phyloP scores from a whole-genome alignment of 1,139 yeast genomes.

The Chernovozyma aurita region DNA sequence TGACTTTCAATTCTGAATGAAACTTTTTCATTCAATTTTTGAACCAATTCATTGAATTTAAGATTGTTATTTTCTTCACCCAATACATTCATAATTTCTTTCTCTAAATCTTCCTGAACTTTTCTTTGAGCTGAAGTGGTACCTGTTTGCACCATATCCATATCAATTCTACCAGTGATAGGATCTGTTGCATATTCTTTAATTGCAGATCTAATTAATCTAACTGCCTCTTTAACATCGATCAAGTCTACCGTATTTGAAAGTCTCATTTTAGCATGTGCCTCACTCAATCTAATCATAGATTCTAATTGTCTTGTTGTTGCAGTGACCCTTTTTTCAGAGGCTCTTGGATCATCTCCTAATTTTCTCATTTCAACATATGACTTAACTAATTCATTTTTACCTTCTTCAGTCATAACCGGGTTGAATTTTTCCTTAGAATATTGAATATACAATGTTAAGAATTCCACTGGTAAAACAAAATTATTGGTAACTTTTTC shows the following conservation, averaged over 20 bases:
- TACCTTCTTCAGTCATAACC: conserved; percentile 71
- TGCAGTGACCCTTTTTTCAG: conserved; percentile 93
- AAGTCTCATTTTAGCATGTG: conserved; percentile 95
- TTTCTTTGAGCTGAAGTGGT: conserved; percentile 86
- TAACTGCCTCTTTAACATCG: conserved; percentile 93
- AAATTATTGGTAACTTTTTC: conserved; percentile 63
- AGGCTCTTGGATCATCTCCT: conserved; percentile 85
- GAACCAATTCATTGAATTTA: conserved; percentile 57
- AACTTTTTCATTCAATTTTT: conserved; percentile 64
- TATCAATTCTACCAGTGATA: conserved; percentile 90
- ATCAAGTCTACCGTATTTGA: conserved; percentile 63
- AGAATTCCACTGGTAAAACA: conserved; percentile 78
- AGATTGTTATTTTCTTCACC: conserved; percentile 36
- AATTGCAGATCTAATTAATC: conserved; percentile 87
- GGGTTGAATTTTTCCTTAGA: conserved; percentile 85
- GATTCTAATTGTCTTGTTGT: conserved; percentile 96
- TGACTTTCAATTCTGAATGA: conserved; percentile 64
- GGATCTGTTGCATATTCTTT: conserved; percentile 99
- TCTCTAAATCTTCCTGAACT: conserved; percentile 67
- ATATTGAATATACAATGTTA: conserved; percentile 85
- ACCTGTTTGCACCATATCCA: conserved; percentile 96
- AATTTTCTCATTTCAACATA: conserved; percentile 92
- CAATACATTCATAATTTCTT: conserved; percentile 50
- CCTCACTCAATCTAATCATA: conserved; percentile 91
- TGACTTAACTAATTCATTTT: conserved; percentile 78